phyloP scores from a whole-genome alignment of 2,329 filamentous ascomycete species.

The Penicillium sp. region DNA sequence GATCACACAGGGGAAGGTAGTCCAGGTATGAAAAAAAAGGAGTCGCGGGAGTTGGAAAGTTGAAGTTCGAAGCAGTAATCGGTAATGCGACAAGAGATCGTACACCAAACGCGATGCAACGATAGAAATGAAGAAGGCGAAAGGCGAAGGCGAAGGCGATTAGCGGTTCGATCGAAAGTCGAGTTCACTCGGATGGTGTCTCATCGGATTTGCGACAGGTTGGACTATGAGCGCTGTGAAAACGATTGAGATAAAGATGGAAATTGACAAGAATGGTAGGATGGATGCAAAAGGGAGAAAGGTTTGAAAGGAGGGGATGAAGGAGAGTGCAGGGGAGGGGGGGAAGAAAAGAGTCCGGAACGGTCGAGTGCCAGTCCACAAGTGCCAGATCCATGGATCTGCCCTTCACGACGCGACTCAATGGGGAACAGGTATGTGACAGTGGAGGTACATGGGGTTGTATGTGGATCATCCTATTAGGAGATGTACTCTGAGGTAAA shows the following conservation, averaged over 20 bases:
- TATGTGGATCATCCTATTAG: background rate
- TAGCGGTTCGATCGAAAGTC: slow-evolving; percentile 19
- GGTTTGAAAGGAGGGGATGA: slow-evolving; percentile 19
- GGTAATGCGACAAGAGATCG: slow-evolving; percentile 13
- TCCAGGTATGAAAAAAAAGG: slow-evolving; percentile 1
- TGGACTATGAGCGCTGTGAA: slow-evolving; percentile 9
- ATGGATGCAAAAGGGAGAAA: slow-evolving; percentile 13
- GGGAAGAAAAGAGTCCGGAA: slow-evolving; percentile 23
- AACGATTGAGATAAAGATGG: slow-evolving; percentile 10
- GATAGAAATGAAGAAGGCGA: slow-evolving; percentile 1
- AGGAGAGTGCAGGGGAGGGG: slow-evolving; percentile 18
- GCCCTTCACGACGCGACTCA: slow-evolving; percentile 25
- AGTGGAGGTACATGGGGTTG: background rate
- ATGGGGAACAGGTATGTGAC: slow-evolving; percentile 10
- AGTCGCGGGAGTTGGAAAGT: slow-evolving; percentile 1
- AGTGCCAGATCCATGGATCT: slow-evolving; percentile 30
- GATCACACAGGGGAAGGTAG: slow-evolving; percentile 13
- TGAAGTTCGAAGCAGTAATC: slow-evolving; percentile 9
- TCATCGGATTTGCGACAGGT: slow-evolving; percentile 25
- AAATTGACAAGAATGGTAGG: slow-evolving; percentile 10
- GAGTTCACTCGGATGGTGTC: slow-evolving; percentile 9
- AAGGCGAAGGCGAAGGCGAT: slow-evolving; percentile 12
- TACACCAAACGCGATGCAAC: slow-evolving; percentile 11
- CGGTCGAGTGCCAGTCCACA: slow-evolving; percentile 25
- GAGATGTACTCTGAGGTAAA: slow-evolving; percentile 18